phyloP scores from a whole-genome alignment of 768 basidiomycete genomes.

The Dendrothele bispora region DNA sequence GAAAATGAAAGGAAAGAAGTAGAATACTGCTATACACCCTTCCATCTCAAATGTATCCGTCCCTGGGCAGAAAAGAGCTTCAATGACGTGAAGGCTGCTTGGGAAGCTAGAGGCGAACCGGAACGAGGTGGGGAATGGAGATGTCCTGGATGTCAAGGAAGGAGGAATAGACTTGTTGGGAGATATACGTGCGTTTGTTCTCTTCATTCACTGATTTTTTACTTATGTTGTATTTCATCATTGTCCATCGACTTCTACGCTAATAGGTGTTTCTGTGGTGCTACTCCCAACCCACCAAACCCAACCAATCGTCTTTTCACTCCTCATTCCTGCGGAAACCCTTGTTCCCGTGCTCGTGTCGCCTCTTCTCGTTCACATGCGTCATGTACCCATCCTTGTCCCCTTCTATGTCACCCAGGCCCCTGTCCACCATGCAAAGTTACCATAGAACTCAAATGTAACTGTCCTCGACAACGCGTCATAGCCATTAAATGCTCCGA shows the following conservation, averaged over 20 bases:
- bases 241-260: constrained; percentile 11
- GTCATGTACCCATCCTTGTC: constrained; percentile 80
- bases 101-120: constrained; percentile 64
- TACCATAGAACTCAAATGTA: constrained; percentile 73
- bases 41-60: constrained; percentile 87
- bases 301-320: constrained; percentile 65
- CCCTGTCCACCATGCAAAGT: constrained; percentile 94
- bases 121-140: constrained; percentile 78
- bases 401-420: constrained; percentile 88
- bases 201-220: not conserved
- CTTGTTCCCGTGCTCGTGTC: constrained; percentile 60
- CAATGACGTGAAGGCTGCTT: constrained; percentile 71
- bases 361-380: constrained; percentile 52
- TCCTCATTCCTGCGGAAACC: constrained; percentile 74
- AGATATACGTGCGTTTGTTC: constrained; percentile 57
- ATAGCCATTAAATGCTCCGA: constrained; percentile 62
- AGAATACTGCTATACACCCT: constrained; percentile 86
- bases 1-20: constrained; percentile 20
- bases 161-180: constrained; percentile 63
- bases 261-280: constrained; percentile 80
- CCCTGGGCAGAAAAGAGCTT: constrained; percentile 87
- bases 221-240: not conserved
- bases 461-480: constrained; percentile 64
- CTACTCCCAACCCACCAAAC: constrained; percentile 73
- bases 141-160: constrained; percentile 91